Evolutionary conservation across 331 rosid species (phyloP).

Genomic region (Quercus phellos): DNA sequence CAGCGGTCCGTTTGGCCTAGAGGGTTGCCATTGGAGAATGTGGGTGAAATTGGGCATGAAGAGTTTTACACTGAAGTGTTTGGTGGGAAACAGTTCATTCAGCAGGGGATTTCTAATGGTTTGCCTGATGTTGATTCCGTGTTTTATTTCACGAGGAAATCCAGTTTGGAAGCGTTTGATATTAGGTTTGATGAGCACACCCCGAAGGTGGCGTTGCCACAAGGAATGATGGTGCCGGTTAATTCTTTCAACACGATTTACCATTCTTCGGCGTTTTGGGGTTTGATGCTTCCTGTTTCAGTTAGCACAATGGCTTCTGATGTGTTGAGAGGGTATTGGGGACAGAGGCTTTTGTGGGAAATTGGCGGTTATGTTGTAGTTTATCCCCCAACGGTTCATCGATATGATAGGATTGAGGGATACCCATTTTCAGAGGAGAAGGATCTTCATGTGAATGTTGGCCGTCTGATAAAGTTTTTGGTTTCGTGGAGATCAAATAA

Average conservation of each 20-base stretch:
- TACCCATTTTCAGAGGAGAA: conserved; percentile 93
- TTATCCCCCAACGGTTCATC: conserved; percentile 83
- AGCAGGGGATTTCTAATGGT: conserved; percentile 88
- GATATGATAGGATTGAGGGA: conserved; percentile 71
- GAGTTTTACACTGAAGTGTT: conserved; percentile 80
- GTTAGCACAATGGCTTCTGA: conserved; percentile 92
- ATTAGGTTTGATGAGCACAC: conserved; percentile 73
- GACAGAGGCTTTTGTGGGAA: conserved; percentile 95
- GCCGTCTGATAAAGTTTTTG: conserved; percentile 67
- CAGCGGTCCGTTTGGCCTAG: conserved; percentile 98
- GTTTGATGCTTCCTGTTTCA: conserved; percentile 93
- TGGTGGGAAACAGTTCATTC: conserved; percentile 89
- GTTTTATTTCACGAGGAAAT: conserved; percentile 80
- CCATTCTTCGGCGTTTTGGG: conserved; percentile 91
- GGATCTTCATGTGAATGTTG: conserved; percentile 94
- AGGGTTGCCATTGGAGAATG: conserved; percentile 90
- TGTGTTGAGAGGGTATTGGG: conserved; percentile 95
- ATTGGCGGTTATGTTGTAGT: conserved; percentile 83
- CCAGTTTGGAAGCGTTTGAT: conserved; percentile 69
- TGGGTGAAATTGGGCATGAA: conserved; percentile 81
- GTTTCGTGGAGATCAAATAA: conserved; percentile 69
- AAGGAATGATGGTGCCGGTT: conserved; percentile 79
- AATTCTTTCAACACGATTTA: conserved; percentile 84
- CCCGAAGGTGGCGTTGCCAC: conserved; percentile 81
- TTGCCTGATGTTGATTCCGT: conserved; percentile 92